Base-by-base conservation (phyloP, 2,329 filamentous ascomycete species). In the Rhynchosporium secalis region DNA sequence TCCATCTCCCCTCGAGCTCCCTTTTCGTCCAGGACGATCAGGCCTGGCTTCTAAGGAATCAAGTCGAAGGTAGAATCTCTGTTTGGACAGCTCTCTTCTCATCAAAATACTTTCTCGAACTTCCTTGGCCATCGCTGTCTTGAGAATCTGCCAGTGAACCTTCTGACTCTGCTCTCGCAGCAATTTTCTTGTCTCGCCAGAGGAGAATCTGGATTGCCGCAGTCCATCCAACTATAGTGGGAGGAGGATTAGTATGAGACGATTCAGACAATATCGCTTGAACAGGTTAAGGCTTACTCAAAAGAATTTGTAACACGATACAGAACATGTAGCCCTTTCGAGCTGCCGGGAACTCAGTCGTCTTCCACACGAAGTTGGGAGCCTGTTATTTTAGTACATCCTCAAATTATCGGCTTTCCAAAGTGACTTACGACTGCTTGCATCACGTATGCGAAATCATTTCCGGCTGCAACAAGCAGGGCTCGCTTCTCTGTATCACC, bases 361-460 rank as follows among this genome's bases (percentile, higher is more conserved):
- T 78, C 57, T 77, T 77, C 76, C 76, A 78, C 1, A 78, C 73
- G 54, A 78, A 77, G 56, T 78, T 78, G 0, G 76, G 76, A 2
- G 73, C 73, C 70, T 73, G 26, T 1, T 13, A 29, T 12, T 3
- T 33, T 33, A 13, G 29, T 3, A 52, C 13, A 20, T 20, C 15
- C 5, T 8, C 7, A 46, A n/a, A 6, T 7, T 26, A 15, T 20
- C 26, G 7, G 15, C n/a, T 2, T 5, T n/a, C 26, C n/a, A 26
- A 46, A 8, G 26, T 15, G 41, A 55, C 71, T 54, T 67, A 73
- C 72, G 33, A 77, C 68, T 8, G 86, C 85, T 70, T 90, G 86
- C 48, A 91, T 74, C 1, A 89, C 85, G 63, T 89, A 89, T 0
- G 86, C 86, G 76, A 90, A 81, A 70, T 87, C 82, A 63, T 90